A percentile compares a stretch with the other conserved stretches of the same genome.
Evolutionary conservation across 1,284 basidiomycete species (phyloP).

Genomic region (Microbotryum saponariae): DNA sequence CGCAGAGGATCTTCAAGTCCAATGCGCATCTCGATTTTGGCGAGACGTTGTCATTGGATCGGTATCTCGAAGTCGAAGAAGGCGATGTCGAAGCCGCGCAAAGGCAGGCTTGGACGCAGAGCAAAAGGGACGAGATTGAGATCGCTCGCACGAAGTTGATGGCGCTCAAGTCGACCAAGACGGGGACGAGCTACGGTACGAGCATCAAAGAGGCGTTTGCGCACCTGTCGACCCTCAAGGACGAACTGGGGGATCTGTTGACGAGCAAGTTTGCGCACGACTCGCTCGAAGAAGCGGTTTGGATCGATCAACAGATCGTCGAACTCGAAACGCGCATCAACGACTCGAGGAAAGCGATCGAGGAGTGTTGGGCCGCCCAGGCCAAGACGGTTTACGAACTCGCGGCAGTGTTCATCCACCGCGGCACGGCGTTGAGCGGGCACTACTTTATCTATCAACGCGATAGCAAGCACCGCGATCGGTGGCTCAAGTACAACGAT

Average conservation of each 20-base stretch:
- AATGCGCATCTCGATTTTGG: constrained; percentile 89
- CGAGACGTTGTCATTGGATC: constrained; percentile 80
- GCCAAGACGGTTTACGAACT: constrained; percentile 72
- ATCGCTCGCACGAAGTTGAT: constrained; percentile 55
- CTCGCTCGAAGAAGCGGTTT: constrained; percentile 56
- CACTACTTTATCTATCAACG: constrained; percentile 86
- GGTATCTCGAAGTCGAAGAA: constrained; percentile 65
- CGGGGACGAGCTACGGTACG: constrained; percentile 10
- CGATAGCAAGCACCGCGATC: constrained; percentile 61
- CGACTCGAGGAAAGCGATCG: constrained; percentile 50
- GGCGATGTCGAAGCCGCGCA: constrained; percentile 50
- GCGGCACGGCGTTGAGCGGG: constrained; percentile 55
- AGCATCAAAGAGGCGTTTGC: constrained; percentile 34
- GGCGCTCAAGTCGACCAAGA: constrained; percentile 59
- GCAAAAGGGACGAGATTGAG: constrained; percentile 59
- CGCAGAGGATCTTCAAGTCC: constrained; percentile 82
- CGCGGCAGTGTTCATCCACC: constrained; percentile 92
- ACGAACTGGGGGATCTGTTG: constrained; percentile 41
- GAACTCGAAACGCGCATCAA: constrained; percentile 10
- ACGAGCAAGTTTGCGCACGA: constrained; percentile 48
- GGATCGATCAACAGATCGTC: constrained; percentile 46
- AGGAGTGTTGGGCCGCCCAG: constrained; percentile 67
- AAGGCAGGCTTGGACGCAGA: constrained; percentile 60
- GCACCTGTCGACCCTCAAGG: constrained; percentile 28
- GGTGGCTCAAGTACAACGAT: constrained; percentile 95